These are phyloP conservation scores for Termitomyces sp. DNA, from an alignment of 768 basidiomycete species.

Conservation along the genomic window DNA sequence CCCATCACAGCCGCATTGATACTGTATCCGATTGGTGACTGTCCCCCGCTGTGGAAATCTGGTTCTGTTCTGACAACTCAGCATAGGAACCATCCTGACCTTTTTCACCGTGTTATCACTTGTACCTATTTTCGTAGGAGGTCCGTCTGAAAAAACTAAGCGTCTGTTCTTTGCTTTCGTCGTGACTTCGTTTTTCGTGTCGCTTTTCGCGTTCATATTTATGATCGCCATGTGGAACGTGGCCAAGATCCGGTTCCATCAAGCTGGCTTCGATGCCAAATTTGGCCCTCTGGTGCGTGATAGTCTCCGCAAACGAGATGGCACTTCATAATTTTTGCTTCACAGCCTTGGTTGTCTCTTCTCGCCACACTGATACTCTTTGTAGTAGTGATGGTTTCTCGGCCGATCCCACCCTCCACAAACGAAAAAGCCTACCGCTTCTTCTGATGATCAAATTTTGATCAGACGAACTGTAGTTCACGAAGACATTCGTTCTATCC, in stretches of 20 bases:
- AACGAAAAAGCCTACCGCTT: neutral
- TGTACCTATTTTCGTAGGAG: conserved; percentile 20
- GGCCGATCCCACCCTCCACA: neutral
- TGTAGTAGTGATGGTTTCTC: conserved; percentile 14
- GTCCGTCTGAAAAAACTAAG: conserved; percentile 19
- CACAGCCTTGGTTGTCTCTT: conserved; percentile 34
- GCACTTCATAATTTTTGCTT: neutral
- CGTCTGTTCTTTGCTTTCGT: conserved; percentile 24
- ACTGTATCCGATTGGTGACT: conserved; percentile 31
- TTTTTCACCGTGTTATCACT: conserved; percentile 28
- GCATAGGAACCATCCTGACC: conserved; percentile 24
- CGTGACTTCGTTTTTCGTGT: conserved; percentile 24
- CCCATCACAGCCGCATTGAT: conserved; percentile 31
- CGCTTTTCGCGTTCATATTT: conserved; percentile 31
- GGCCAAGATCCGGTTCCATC: conserved; percentile 29
- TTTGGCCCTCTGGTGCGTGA: conserved; percentile 34
- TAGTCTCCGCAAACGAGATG: neutral
- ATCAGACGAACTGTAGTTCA: neutral
- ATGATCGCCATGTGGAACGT: conserved; percentile 31
- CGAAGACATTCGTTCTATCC: neutral
- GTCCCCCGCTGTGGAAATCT: neutral
- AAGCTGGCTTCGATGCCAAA: conserved; percentile 26
- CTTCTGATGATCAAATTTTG: neutral
- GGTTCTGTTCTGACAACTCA: neutral
- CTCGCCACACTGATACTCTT: conserved; percentile 26